A percentile compares a stretch with the other conserved stretches of the same genome.
Conservation (phyloP, 352 stramenopile genomes). For the Elongisporangium senticosum region DNA sequence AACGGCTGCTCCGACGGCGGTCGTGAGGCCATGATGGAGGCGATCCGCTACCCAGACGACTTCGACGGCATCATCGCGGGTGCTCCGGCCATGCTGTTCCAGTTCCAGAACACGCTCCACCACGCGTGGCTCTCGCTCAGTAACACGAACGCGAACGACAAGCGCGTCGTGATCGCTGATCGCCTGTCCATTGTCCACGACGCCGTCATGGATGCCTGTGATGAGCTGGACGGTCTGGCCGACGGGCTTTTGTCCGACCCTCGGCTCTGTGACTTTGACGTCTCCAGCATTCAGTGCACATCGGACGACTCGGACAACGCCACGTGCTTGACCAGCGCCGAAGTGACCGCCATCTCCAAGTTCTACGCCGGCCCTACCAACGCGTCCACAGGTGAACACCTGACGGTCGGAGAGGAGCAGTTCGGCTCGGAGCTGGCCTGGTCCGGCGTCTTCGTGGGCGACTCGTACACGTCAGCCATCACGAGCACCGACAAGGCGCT, state of each 20-base stretch:
- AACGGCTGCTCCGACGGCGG: constrained; percentile 36
- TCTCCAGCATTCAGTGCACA: constrained; percentile 22
- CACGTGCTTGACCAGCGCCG: constrained; percentile 24
- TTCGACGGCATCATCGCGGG: constrained; percentile 37
- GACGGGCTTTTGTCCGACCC: constrained; percentile 33
- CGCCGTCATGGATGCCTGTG: constrained; percentile 28
- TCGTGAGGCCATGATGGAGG: constrained; percentile 34
- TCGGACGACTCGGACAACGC: constrained; percentile 21
- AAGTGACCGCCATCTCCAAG: constrained; percentile 23
- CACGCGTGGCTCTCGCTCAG: constrained; percentile 28
- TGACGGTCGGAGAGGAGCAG: constrained; percentile 38
- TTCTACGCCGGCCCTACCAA: constrained; percentile 38
- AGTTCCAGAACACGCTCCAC: constrained; percentile 37
- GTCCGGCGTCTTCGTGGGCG: constrained; percentile 31
- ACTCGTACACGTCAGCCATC: constrained; percentile 14
- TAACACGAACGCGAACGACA: constrained; percentile 23
- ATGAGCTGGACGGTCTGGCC: constrained; percentile 29
- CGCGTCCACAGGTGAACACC: constrained; percentile 12
- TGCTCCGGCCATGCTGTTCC: constrained; percentile 32
- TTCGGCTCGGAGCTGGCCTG: constrained; percentile 38
- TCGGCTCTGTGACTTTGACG: constrained; percentile 26
- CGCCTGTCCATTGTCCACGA: constrained; percentile 28
- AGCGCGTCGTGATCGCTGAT: constrained; percentile 19
- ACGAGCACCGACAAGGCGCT: constrained; percentile 28
- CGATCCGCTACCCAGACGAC: constrained; percentile 31